phyloP scores from a whole-genome alignment of 371 early-diverging fungal genomes.

The Mucor irregularis region DNA sequence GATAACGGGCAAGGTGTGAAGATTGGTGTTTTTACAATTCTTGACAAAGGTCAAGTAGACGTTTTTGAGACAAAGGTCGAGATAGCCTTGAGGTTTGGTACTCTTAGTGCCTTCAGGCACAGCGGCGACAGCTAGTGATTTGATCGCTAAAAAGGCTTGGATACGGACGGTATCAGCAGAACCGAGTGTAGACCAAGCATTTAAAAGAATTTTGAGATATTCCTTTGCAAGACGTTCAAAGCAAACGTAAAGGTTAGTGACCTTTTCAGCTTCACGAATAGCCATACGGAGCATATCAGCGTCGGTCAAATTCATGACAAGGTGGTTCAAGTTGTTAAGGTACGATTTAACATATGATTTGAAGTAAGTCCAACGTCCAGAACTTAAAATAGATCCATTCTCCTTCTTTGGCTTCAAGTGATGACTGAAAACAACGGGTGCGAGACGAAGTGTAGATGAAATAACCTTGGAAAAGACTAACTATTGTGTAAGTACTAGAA shows the following conservation, averaged over 20 bases:
- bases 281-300: slow-evolving; percentile 79
- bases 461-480: slow-evolving; percentile 82
- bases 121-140: slow-evolving; percentile 58
- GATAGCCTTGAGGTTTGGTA: slow-evolving; percentile 22
- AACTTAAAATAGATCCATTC: slow-evolving; percentile 42
- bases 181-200: slow-evolving; percentile 59
- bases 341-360: slow-evolving; percentile 81
- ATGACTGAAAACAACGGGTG: slow-evolving; percentile 59
- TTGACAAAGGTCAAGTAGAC: slow-evolving; percentile 82
- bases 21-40: slow-evolving; percentile 71
- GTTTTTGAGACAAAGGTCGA: slow-evolving; percentile 67
- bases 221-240: slow-evolving; percentile 79
- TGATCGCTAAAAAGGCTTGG: slow-evolving; percentile 79
- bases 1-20: slow-evolving; percentile 81
- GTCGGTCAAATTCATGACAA: slow-evolving; percentile 80
- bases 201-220: slow-evolving; percentile 64
- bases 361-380: slow-evolving; percentile 70
- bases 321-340: slow-evolving; percentile 65
- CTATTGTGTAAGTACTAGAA: not conserved
- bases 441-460: slow-evolving; percentile 56
- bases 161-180: slow-evolving; percentile 72
- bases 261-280: slow-evolving; percentile 76
- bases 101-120: slow-evolving; percentile 16
- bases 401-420: slow-evolving; percentile 53
- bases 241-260: slow-evolving; percentile 75